Evolutionary conservation across 257 asterid species (phyloP), one percentile per base, ranked within the genome.

Genomic region (Solanum chmielewskii): DNA sequence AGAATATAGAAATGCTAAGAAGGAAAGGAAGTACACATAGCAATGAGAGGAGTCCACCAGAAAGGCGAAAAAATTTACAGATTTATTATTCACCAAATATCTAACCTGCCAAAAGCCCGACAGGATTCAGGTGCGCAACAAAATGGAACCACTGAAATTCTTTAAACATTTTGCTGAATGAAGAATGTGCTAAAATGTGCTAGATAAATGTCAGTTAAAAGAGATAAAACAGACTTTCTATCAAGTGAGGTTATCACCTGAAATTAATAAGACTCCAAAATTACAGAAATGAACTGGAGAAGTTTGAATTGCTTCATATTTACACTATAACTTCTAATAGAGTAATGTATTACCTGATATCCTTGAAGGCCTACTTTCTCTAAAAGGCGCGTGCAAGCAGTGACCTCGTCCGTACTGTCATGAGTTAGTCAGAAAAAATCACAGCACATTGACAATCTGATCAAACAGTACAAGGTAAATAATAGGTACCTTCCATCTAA

Each of bases 401-500:
- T 52, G 87, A 91, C 87, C 90, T 92, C 98, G 27, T 92, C 90
- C 66, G 84, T 83, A 83, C 95, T 90, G 88, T 82, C 87, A 89
- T 45, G 85, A 87, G 87, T 81, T 80, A 35, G 25, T 25, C 49
- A 62, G 84, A 66, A 8, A 62, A 62, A 35, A 60, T 49, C 71
- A 73, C 83, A 70, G 73, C 2, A 35, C 68, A 27, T 59, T 49
- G 83, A 71, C 71, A 44, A 31, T 59, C 64, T 12, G 84, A 70
- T 60, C 44, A 45, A 71, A 71, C 9, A 70, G 33, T 45, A 85
- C 45, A 64, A 84, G 78, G 80, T 15, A 44, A 85, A 33, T 60
- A 83, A 35, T 62, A 29, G 68, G 86, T 93, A 97, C 99, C 99
- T 94, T 87, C 95, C 98, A 39, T 88, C 93, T 88, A 95, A 90